Evolutionary conservation across 2,329 filamentous ascomycete genomes (phyloP), one percentile per base, ranked within the genome.

Genomic region (Ophiosphaerella narmari): DNA sequence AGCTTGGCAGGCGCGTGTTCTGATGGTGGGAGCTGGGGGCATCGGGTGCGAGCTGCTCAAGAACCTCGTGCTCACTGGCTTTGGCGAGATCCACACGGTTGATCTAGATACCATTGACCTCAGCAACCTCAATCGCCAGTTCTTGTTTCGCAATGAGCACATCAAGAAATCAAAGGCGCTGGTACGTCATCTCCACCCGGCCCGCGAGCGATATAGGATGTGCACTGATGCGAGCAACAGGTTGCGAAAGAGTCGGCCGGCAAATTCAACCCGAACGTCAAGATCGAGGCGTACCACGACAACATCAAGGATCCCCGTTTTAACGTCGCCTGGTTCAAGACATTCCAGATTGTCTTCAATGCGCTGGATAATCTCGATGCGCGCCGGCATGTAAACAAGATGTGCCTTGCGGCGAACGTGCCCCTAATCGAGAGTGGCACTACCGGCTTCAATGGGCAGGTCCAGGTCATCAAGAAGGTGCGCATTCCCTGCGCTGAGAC

Each of bases 81-180:
- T 96, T 64, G 91, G 91, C 59, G 89, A 96, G 76, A 86, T 97
- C 43, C 90, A 96, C 74, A 87, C 97, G 39, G 91, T 99, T 62
- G 94, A 99, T 74, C 88, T 99, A 52, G 94, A 99, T 74, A 99
- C 94, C 1, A 97, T 99, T 76, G 94, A 99, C 71, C 82, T 99
- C 18, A 96, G 91, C 77, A 99, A 99, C 71, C 82, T 99, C 43
- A 99, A 99, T 66, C 89, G 94, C 47, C 94, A 99, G 74, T 99
- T 99, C 67, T 86, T 99, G 40, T 99, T 99, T 74, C 85, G 92
- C 54, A 88, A 93, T 66, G 92, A 97, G 72, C 94, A 99, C 69
- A 97, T 99, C 75, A 97, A 97, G 75, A 96, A 96, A 74, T 86
- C 93, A 1, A 99, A 99, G 72, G 92, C 94, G 43, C 76, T 96